Base-by-base conservation (phyloP, 2,329 filamentous ascomycete genomes). In the Harringtonia lauricola region DNA sequence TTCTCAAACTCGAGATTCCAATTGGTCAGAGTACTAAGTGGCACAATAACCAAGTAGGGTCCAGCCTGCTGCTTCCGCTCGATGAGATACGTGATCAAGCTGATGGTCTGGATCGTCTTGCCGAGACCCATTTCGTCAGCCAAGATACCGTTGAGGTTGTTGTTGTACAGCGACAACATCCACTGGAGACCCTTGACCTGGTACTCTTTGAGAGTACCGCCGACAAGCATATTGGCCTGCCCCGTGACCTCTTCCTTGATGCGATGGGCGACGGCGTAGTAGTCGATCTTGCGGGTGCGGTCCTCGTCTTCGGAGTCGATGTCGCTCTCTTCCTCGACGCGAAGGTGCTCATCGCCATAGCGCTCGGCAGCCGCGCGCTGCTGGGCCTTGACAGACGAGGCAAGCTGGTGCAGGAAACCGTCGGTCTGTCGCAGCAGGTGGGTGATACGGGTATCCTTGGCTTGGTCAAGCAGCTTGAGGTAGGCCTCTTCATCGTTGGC, bases 91-190 rank as follows among this genome's bases (percentile, higher is more conserved):
- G 90, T 95, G 57, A 98, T 85, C 66, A 98, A 70, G 71, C 86
- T 94, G 65, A 98, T 98, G 36, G 92, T 96, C 65, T 98, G 92
- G 55, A 98, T 98, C 1, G 92, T 98, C 70, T 98, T 98, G 63
- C 92, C 92, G 52, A 98, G 86, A 81, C 92, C 92, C 92, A 98
- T 98, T 66, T 98, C 92, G 57, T 98, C 92, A 47, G 92, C 92
- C 55, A 98, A 71, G 52, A 98, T 96, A 75, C 92, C 92, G 62
- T 98, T 98, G 52, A 98, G 77, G 65, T 95, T 98, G 72, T 98
- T 98, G 80, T 98, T 98, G 76, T 96, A 98, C 14, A 98, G 74
- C 14, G 92, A 98, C 48, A 98, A 82, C 92, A 98, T 98, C 92
- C 92, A 98, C 63, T 98, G 90, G 39, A 98, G 70, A 74, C 92